A percentile compares a stretch with the other conserved stretches of the same genome.
Evolutionary conservation across 306 rosid genomes (phyloP).

Genomic region (Medicago ruthenica): DNA sequence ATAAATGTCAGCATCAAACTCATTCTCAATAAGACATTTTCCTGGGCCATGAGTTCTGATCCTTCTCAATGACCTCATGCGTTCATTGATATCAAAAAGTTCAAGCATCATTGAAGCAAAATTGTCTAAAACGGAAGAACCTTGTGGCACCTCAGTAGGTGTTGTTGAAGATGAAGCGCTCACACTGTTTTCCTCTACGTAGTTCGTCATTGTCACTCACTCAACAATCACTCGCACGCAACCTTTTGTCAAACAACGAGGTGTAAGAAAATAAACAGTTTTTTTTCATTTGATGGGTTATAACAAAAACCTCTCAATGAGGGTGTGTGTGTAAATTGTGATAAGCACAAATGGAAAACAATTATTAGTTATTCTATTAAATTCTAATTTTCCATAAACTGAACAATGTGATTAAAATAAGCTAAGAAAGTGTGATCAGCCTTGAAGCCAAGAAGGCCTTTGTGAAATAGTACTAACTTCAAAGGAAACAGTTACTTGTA

Average conservation of each 20-base stretch:
- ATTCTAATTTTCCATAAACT: not conserved
- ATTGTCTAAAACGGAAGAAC: not conserved
- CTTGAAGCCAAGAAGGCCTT: not conserved
- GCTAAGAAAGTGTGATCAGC: not conserved
- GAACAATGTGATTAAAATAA: not conserved
- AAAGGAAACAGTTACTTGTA: conserved; percentile 18
- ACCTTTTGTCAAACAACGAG: not conserved
- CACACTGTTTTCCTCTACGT: not conserved
- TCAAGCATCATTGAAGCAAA: not conserved
- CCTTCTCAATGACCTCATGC: not conserved
- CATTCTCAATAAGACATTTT: not conserved
- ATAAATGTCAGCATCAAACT: not conserved
- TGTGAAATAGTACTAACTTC: not conserved
- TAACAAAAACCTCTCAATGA: not conserved
- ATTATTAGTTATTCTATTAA: not conserved
- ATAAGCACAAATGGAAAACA: conserved; percentile 8
- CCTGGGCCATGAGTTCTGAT: not conserved
- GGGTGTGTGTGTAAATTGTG: not conserved
- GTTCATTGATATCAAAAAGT: not conserved
- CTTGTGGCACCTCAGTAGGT: not conserved
- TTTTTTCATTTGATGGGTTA: not conserved
- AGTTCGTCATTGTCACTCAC: not conserved
- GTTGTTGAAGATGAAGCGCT: not conserved
- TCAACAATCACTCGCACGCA: not conserved
- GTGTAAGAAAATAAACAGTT: not conserved